Evolutionary conservation across 2,329 filamentous ascomycete genomes (phyloP), one percentile per base, ranked within the genome.

Genomic region (Bipolaris oryzae): DNA sequence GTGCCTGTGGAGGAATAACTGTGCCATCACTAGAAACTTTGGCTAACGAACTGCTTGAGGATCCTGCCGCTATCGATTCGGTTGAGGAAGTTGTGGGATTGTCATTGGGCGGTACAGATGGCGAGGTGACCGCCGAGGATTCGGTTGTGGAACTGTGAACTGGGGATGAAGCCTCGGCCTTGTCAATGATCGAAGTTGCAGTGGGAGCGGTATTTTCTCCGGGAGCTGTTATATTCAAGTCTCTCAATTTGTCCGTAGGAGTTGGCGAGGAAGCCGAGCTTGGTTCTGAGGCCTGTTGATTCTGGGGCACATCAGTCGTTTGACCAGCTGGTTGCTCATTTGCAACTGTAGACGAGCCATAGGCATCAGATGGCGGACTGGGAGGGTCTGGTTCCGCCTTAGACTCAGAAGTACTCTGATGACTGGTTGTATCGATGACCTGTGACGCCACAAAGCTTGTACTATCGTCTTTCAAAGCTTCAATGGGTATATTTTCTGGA

Each of bases 21-120:
- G 65, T 70, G 18, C 57, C 59, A 43, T 74, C 69, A 31, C 53
- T 57, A 0, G 63, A 43, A 15, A 57, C 18, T 53, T 60, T 72
- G 5, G 52, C 48, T 5, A 60, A 50, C 16, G 62, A 16, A 25
- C 31, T 50, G 3, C 48, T 58, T 7, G 63, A 41, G 45, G 66
- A 43, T 3, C 55, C 46, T 18, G 56, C 57, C 21, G 48, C 42
- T 9, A 62, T 49, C 3, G 67, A 60, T 20, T 64, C 67, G 15
- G 48, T 31, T 13, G 53, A 28, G 7, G 62, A 21, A 9, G 58
- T 66, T 21, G 46, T 23, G 16, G 42, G 28, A 42, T 25, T 50
- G 1, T 63, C 63, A 7, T 49, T 62, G 39, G 58, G 62, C 15
- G 54, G 31, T 9, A 47, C 35, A 28, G 51, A 50, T 16, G 55